A percentile compares a stretch with the other conserved stretches of the same genome.
Conservation (phyloP, 805 yeast species). For the Candida nanaspora region DNA sequence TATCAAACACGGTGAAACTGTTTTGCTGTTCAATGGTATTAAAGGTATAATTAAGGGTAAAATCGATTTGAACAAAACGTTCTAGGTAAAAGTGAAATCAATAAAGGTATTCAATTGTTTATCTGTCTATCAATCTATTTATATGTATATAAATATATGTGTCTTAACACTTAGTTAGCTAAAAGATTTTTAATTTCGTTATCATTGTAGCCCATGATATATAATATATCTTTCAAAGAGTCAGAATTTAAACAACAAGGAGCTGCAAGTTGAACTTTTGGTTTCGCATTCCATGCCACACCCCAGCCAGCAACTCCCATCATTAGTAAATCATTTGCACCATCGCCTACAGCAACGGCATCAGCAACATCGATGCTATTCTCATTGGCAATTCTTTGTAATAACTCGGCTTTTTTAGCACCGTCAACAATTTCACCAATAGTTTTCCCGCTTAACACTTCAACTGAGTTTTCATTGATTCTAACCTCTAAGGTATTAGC, state of each 20-base stretch:
- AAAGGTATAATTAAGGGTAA: conserved; percentile 69
- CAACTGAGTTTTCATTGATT: conserved; percentile 34
- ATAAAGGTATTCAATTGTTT: too few species aligned
- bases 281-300: conserved; percentile 96
- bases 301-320: conserved; percentile 92
- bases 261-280: conserved; percentile 77
- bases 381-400: conserved; percentile 51
- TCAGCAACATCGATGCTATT: conserved; percentile 43
- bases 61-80: conserved; percentile 2
- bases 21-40: conserved; percentile 74
- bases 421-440: conserved; percentile 85
- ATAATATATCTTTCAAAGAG: conserved; percentile 68
- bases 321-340: conserved; percentile 92
- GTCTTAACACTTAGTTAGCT: background rate
- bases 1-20: conserved; percentile 58
- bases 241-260: conserved; percentile 74
- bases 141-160: background rate
- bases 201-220: conserved; percentile 70
- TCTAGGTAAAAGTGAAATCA: too few species aligned
- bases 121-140: background rate
- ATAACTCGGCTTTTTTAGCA: conserved; percentile 65
- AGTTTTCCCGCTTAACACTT: conserved; percentile 65
- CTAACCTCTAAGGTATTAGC: conserved; percentile 64
- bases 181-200: conserved; percentile 36
- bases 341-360: conserved; percentile 90